Percentiles rank a stretch among this genome's conserved stretches.
Evolutionary conservation across 768 basidiomycete genomes (phyloP).

Genomic region (Psilocybe cubensis): DNA sequence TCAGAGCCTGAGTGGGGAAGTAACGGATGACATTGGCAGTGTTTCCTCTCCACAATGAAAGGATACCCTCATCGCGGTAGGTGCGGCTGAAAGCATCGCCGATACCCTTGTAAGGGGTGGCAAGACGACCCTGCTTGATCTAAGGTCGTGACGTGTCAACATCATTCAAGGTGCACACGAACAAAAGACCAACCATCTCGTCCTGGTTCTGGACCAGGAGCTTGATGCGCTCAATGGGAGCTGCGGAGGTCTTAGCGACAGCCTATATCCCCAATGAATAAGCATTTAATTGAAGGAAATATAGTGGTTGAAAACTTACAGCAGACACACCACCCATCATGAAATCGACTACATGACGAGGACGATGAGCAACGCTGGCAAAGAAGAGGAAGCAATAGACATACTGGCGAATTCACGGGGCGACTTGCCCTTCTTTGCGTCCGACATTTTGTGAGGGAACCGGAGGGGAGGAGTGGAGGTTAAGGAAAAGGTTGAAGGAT

Average conservation of each 20-base stretch:
- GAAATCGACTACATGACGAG: constrained; percentile 73
- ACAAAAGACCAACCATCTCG: constrained; percentile 84
- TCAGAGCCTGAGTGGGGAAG: constrained; percentile 99
- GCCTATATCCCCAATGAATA: constrained; percentile 55
- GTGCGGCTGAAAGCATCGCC: constrained; percentile 91
- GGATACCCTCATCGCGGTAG: constrained; percentile 92
- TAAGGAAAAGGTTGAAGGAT: constrained; percentile 45
- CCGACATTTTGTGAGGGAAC: constrained; percentile 67
- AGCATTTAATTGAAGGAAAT: constrained; percentile 16
- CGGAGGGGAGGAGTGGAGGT: constrained; percentile 57
- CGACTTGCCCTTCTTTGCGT: constrained; percentile 82
- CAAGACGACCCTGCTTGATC: constrained; percentile 99
- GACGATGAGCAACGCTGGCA: constrained; percentile 18
- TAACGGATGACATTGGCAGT: constrained; percentile 99
- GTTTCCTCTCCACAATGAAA: constrained; percentile 99
- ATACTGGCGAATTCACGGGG: constrained; percentile 89
- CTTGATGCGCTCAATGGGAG: constrained; percentile 99
- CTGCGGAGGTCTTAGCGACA: constrained; percentile 98
- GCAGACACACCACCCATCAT: constrained; percentile 96
- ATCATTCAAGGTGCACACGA: constrained; percentile 3
- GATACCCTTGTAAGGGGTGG: constrained; percentile 96
- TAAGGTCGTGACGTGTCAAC: constrained; percentile 46
- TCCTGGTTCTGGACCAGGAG: constrained; percentile 98
- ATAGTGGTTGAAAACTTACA: constrained; percentile 45
- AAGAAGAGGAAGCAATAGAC: constrained; percentile 28